Base-by-base conservation (phyloP, 2,329 filamentous ascomycete species). In the Claviceps sp. region DNA sequence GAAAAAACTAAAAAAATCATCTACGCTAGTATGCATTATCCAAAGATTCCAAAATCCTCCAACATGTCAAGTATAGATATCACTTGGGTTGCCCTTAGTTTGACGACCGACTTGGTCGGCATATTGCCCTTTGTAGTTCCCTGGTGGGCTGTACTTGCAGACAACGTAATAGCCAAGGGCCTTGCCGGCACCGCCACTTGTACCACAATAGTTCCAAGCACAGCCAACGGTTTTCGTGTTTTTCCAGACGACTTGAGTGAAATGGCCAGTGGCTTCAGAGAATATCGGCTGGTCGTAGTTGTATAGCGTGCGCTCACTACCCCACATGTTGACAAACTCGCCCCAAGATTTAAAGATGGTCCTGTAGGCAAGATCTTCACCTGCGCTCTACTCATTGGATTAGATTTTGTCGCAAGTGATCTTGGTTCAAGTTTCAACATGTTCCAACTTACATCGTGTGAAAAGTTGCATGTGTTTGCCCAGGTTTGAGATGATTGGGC, bases 211-310 rank as follows among this genome's bases (percentile, higher is more conserved):
- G 3, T 24, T 47, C 42, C 43, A 46, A 26, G 30, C 50, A 41
- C 50, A 52, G 5, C 50, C 50, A 13, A 52, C 22, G 3, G 13
- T 37, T 10, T 38, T 37, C 1, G 50, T 42, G 2, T 43, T 26
- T 19, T 52, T 52, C 50, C 50, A 52, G 3, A 48, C 50, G 1
- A 48, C n/a, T 24, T 52, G 50, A 11, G 45, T 52, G 10, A 48
- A 52, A 3, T 52, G 50, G 0, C 50, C 50, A 16, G 50, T 48
- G 5, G 22, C 37, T 14, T 19, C 22, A 16, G 24, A 38, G 8
- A 41, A 52, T 4, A 2, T 24, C 5, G 50, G 50, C 17, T 52
- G 42, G 38, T 48, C n/a, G 22, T 4, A 52, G 11, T 52, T 24
- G 14, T 52, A 52, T n/a, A 24, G 3, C 44, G 6, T 30, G 16